A percentile compares a stretch with the other conserved stretches of the same genome.
Conservation (phyloP, 805 yeast species). For the Cyberlindnera mrakii region DNA sequence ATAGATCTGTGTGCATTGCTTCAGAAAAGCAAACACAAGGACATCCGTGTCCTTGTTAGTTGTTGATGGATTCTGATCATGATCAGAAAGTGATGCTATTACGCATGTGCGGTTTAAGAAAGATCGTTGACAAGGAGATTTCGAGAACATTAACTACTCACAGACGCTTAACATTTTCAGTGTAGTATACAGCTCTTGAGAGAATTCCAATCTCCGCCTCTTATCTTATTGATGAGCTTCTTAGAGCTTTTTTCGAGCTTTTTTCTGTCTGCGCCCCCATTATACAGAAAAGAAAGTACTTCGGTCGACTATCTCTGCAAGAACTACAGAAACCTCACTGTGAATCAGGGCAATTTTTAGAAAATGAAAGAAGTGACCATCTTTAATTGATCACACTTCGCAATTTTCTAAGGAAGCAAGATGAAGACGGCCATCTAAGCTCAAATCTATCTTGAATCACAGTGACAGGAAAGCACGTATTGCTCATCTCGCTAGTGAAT, state of each 20-base stretch:
- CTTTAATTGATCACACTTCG: conserved; percentile 50
- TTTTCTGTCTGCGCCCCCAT: background rate
- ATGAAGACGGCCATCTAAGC: conserved; percentile 65
- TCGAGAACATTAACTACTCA: no score
- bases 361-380: no score
- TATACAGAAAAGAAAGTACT: background rate
- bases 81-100: no score
- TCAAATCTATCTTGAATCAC: conserved; percentile 76
- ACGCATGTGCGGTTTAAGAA: no score
- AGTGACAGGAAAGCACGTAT: conserved; percentile 58
- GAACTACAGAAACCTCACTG: background rate
- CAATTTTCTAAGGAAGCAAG: conserved; percentile 69
- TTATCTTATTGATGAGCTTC: background rate
- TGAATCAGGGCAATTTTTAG: no score
- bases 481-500: conserved; percentile 86
- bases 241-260: background rate
- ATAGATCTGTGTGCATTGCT: background rate
- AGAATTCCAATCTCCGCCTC: background rate
- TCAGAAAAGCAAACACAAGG: background rate
- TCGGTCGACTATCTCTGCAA: background rate
- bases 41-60: no score
- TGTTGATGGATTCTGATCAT: no score
- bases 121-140: no score
- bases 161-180: background rate
- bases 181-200: background rate